These are phyloP conservation scores for Leucosporidium scottii DNA, from an alignment of 768 basidiomycete species.

Conservation along the genomic window DNA sequence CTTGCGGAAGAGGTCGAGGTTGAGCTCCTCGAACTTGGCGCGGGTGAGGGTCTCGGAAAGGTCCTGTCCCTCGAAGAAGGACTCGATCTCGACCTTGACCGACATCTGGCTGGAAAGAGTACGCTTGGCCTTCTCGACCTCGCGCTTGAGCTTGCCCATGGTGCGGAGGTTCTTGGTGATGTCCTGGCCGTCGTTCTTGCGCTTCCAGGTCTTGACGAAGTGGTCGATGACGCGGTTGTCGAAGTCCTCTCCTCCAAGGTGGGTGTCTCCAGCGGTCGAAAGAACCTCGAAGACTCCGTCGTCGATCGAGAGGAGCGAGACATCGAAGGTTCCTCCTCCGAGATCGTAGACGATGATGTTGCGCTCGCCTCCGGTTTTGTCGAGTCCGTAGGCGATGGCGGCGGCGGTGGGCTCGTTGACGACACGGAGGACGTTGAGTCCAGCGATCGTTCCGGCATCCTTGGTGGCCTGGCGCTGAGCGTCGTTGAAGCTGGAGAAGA, in stretches of 20 bases:
- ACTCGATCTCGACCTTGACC: slow-evolving; percentile 88
- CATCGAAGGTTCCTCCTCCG: slow-evolving; percentile 98
- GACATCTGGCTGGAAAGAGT: slow-evolving; percentile 83
- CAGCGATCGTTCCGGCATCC: slow-evolving; percentile 91
- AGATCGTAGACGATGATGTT: slow-evolving; percentile 98
- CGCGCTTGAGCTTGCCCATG: slow-evolving; percentile 84
- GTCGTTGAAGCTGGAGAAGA: slow-evolving; percentile 56
- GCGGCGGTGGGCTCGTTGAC: slow-evolving; percentile 98
- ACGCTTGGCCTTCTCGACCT: slow-evolving; percentile 92
- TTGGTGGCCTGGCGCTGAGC: slow-evolving; percentile 99
- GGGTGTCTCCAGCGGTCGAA: slow-evolving; percentile 88
- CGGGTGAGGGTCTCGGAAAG: slow-evolving; percentile 94
- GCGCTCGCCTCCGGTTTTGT: slow-evolving; percentile 79
- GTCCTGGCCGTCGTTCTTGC: slow-evolving; percentile 73
- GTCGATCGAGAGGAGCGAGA: slow-evolving; percentile 88
- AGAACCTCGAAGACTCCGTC: slow-evolving; percentile 87
- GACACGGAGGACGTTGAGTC: slow-evolving; percentile 89
- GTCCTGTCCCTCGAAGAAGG: slow-evolving; percentile 92
- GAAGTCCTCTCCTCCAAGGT: slow-evolving; percentile 93
- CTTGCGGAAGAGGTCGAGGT: slow-evolving; percentile 98
- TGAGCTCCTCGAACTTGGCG: slow-evolving; percentile 97
- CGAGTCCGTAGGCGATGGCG: slow-evolving; percentile 95
- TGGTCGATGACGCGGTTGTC: slow-evolving; percentile 88
- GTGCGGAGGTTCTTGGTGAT: slow-evolving; percentile 71
- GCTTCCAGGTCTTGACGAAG: slow-evolving; percentile 83